Evolutionary conservation across 768 basidiomycete genomes (phyloP), one percentile per base, ranked within the genome.

Genomic region (Dendrothele bispora): DNA sequence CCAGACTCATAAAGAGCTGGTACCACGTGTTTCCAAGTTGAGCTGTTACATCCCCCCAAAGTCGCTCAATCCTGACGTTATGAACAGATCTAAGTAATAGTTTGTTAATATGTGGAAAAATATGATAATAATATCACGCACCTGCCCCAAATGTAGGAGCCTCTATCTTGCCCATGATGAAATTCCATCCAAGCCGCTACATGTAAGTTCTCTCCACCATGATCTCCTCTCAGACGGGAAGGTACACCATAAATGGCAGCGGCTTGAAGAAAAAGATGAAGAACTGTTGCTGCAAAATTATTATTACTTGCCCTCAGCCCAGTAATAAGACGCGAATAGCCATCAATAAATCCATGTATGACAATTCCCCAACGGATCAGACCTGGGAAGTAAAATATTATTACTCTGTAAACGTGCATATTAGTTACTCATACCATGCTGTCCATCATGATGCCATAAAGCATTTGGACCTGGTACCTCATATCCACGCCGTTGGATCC

Each of bases 401-500:
- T 17, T 11, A 22, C 1, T 10, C 5, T 20, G 39, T 28, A 36
- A 28, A 20, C 25, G 8, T 24, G 15, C 15, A 43, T 34, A 40
- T 36, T 28, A 20, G 6, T 21, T 28, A 21, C 11, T 50, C 56
- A n/a, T 41, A 69, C 68, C 61, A 54, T 69, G 69, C 41, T 69
- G 67, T 0, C 69, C 65, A 55, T 71, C 65, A 55, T 69, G 63
- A 46, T 70, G 66, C 65, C 65, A 68, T 51, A 43, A 15, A 1
- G 50, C 41, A 43, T 52, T 55, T 17, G 53, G 53, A 5, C 50
- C 50, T 3, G 50, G 46, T 5, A 53, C 52, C 22, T 2, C 15
- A 29, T 53, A 53, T 3, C 20, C 22, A 2, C 43, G 43, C 3
- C 50, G 44, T 4, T 34, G 49, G 35, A 55, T 51, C 2, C 39